These are phyloP conservation scores for Trametes hirsuta DNA, from an alignment of 1,284 basidiomycete species.

Conservation along the genomic window DNA sequence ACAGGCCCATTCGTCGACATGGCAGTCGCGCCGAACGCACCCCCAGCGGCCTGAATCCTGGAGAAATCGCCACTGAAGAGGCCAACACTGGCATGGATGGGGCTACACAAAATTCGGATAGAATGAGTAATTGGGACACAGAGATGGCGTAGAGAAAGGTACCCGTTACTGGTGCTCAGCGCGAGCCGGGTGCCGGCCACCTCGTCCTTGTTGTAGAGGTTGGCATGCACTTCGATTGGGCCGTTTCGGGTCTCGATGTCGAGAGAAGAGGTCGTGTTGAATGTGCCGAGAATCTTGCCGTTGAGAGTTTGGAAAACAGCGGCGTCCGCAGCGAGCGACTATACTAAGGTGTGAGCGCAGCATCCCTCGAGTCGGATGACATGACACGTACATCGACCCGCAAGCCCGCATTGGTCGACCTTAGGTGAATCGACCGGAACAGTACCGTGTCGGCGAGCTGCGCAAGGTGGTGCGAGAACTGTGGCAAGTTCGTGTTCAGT, in stretches of 20 bases:
- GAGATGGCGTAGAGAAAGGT: background rate
- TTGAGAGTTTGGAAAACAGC: constrained; percentile 32
- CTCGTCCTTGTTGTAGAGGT: constrained; percentile 35
- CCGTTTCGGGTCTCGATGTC: constrained; percentile 43
- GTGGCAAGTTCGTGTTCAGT: constrained; percentile 28
- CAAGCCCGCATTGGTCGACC: constrained; percentile 24
- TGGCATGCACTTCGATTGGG: constrained; percentile 40
- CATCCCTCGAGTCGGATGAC: no score
- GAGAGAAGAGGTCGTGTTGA: constrained; percentile 40
- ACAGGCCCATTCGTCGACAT: constrained; percentile 33
- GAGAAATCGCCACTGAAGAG: constrained; percentile 30
- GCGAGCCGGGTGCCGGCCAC: constrained; percentile 31
- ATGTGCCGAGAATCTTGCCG: constrained; percentile 46
- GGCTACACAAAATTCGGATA: constrained; percentile 25
- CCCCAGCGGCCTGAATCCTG: constrained; percentile 27
- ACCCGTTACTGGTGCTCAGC: constrained; percentile 43
- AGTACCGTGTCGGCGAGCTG: constrained; percentile 20
- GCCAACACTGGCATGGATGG: constrained; percentile 33
- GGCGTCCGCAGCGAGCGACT: constrained; percentile 11
- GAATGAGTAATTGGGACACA: background rate
- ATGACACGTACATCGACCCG: constrained; percentile 16
- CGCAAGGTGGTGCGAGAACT: constrained; percentile 28
- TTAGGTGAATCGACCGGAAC: constrained; percentile 23
- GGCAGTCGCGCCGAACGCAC: constrained; percentile 35
- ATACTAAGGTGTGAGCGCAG: background rate